Evolutionary conservation across 2,329 filamentous ascomycete genomes (phyloP), one percentile per base, ranked within the genome.

Genomic region (Penicillium freii): DNA sequence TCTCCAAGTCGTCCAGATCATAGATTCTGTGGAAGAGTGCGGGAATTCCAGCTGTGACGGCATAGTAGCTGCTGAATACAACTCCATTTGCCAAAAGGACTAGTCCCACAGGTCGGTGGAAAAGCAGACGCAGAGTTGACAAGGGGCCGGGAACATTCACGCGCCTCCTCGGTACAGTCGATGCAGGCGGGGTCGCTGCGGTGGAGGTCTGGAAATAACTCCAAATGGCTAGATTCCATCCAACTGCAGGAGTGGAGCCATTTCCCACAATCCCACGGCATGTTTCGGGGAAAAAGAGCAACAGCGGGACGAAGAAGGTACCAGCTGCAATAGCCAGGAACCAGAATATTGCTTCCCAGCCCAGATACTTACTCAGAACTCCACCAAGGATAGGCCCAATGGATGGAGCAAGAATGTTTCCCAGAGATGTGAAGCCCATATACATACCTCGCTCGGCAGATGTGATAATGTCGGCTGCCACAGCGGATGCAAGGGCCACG

Each of bases 301-400:
- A 13, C 1, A 71, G 48, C 0, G 59, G 59, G 2, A 69, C 17
- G 23, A 66, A 60, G 23, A 69, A 73, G 1, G 64, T 59, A 0
- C 67, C 71, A 0, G 75, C 69, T 29, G 77, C 66, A 19, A 82
- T 78, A 9, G 77, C 70, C 2, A 84, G 70, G 56, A 83, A 81
- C 80, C 81, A 84, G 60, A 84, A 84, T 7, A 84, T 77, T 1
- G 75, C 73, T 39, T 75, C 70, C 81, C 81, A 84, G 0, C 81
- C 81, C 0, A 83, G 62, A 40, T 75, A 74, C 47, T 80, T 75
- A 0, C 76, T 73, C 0, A 84, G 59, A 0, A 78, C 66, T 8
- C 81, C 82, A 0, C 81, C 82, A 25, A 84, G 76, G 0, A 82
- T 74, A 0, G 82, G 82, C 0, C 78, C 80, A 9, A 83, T 58